phyloP scores from a whole-genome alignment of 805 yeast genomes.

The Zygosaccharomyces bailii region DNA sequence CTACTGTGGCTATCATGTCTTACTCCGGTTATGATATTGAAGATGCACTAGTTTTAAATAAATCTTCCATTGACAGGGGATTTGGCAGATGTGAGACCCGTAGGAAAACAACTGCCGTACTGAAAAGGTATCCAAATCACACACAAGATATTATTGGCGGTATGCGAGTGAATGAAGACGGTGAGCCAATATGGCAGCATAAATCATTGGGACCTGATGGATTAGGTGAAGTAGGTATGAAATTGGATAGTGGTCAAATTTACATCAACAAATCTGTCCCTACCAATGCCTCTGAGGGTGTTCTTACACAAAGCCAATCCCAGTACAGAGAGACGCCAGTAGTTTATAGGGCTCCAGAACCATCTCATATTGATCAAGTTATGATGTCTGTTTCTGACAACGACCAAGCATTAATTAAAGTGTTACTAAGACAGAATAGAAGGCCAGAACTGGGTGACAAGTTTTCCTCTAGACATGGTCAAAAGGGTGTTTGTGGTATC shows the following conservation, averaged over 20 bases:
- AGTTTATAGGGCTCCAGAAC: slow-evolving; percentile 90
- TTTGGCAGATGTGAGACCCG: slow-evolving; percentile 97
- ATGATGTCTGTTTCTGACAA: slow-evolving; percentile 95
- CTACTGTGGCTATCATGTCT: slow-evolving; percentile 98
- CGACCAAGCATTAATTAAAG: slow-evolving; percentile 92
- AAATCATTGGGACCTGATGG: slow-evolving; percentile 90
- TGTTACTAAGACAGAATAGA: slow-evolving; percentile 87
- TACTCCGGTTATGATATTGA: slow-evolving; percentile 99
- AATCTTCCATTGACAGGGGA: slow-evolving; percentile 91
- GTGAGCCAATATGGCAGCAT: slow-evolving; percentile 83
- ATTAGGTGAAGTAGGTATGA: slow-evolving; percentile 91
- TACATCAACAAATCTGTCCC: slow-evolving; percentile 94
- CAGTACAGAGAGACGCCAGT: slow-evolving; percentile 90
- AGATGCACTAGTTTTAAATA: slow-evolving; percentile 94
- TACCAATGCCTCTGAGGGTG: slow-evolving; percentile 66
- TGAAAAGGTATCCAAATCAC: slow-evolving; percentile 91
- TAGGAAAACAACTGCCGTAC: slow-evolving; percentile 81
- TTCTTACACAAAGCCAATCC: slow-evolving; percentile 35
- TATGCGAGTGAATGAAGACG: slow-evolving; percentile 79
- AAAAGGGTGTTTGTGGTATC: slow-evolving; percentile 98
- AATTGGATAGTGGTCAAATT: slow-evolving; percentile 87
- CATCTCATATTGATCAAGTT: slow-evolving; percentile 93
- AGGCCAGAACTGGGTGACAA: slow-evolving; percentile 98
- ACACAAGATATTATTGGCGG: slow-evolving; percentile 90
- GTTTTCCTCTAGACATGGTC: slow-evolving; percentile 96